phyloP scores from a whole-genome alignment of 2,329 filamentous ascomycete species.

The Tolypocladium amazonense region DNA sequence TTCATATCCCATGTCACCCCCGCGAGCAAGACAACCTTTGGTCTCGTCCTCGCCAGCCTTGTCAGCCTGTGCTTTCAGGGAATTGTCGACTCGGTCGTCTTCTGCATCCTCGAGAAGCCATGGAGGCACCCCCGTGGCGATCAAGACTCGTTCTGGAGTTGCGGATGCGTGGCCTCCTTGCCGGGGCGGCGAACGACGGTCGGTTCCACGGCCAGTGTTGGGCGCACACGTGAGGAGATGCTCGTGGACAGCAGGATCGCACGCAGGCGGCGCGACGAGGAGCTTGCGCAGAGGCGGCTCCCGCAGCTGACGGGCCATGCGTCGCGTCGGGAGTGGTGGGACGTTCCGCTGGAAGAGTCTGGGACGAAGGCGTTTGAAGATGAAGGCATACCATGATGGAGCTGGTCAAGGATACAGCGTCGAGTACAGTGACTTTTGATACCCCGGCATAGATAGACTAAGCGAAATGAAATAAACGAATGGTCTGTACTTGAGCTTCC shows the following conservation, averaged over 20 bases:
- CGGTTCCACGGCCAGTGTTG: constrained; percentile 15
- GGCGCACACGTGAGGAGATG: constrained; percentile 42
- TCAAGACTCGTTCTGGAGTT: background rate
- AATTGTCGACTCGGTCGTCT: constrained; percentile 56
- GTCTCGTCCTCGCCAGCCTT: constrained; percentile 42
- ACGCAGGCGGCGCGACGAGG: constrained; percentile 35
- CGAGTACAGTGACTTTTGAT: background rate
- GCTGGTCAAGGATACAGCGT: background rate
- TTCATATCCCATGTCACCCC: constrained; percentile 52
- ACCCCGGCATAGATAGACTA: background rate
- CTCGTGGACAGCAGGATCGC: constrained; percentile 37
- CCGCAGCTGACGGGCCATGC: constrained; percentile 6
- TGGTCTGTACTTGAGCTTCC: background rate
- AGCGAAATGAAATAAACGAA: background rate
- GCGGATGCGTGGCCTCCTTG: background rate
- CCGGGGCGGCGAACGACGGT: constrained; percentile 1
- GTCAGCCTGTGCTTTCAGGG: constrained; percentile 56
- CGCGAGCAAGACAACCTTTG: constrained; percentile 36
- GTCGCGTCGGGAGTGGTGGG: constrained; percentile 18
- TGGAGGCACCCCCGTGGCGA: constrained; percentile 34
- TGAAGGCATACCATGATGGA: background rate
- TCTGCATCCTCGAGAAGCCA: constrained; percentile 59
- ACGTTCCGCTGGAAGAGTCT: constrained; percentile 7
- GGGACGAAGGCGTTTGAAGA: background rate
- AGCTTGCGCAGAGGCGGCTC: constrained; percentile 26